Base-by-base conservation (phyloP, 163 green algal genomes). In the Prototheca wickerhamii region DNA sequence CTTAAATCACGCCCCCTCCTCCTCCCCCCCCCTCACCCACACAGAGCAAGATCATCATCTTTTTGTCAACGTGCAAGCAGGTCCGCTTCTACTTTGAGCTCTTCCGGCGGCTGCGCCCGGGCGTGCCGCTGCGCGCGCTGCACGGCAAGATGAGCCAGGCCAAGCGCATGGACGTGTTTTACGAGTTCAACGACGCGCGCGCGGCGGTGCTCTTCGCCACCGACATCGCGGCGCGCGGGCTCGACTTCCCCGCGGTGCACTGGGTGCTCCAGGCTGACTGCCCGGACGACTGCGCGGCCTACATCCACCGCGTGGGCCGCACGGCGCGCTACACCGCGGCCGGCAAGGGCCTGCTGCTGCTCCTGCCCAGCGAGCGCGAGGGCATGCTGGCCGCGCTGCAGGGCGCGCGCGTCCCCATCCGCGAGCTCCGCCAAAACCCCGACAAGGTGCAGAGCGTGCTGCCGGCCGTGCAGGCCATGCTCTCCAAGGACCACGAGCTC, bases 221-320 rank as follows among this genome's bases (percentile, higher is more conserved):
- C 0, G 93, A 99, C 76, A 83, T 99, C 40, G 93, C 93, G 5
- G 90, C 89, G 0, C 75, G 93, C 10, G 93, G 93, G 2, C 80
- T 99, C 51, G 92, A 99, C 76, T 98, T 99, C 69, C 89, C 91
- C 25, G 69, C 72, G 6, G 85, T 99, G 28, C 91, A 98, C 70
- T 99, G 93, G 93, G 93, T 99, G 28, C 67, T 99, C 58, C 92
- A 97, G 80, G 77, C 87, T 15, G 93, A 99, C 76, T 97, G 91
- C 69, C 91, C 93, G 4, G 92, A 98, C 63, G 90, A 98, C 69
- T 80, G 87, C 28, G 76, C 82, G 7, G 74, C 77, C 6, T 99
- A 99, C 86, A 97, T 99, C 64, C 93, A 99, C 78, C 80, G 93
- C 4, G 93, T 96, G 23, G 93, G 93, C 20, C 75, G 93, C 54